Conservation (phyloP, 192 early-diverging fungal species). For the Coemansia sp. region DNA sequence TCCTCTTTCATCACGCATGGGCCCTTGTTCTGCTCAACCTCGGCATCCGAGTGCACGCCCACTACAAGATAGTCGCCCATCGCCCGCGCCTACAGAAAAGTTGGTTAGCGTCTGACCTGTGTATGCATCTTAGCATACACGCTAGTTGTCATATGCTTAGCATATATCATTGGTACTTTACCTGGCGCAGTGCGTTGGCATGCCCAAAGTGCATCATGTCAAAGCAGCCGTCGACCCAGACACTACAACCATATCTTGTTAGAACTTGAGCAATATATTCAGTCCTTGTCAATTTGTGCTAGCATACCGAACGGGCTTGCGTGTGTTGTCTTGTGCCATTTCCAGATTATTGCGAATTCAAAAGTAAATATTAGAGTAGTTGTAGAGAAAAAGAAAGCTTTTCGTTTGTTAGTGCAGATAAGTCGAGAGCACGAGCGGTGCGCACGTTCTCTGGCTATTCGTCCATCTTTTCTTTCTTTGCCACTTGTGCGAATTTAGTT, state of each 20-base stretch:
- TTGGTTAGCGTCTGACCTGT: neutral
- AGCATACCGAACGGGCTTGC: slow-evolving; percentile 54
- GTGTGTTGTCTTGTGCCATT: slow-evolving; percentile 16
- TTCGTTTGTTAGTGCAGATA: too few relatives aligned
- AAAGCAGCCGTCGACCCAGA: slow-evolving; percentile 95
- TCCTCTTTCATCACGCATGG: slow-evolving; percentile 96
- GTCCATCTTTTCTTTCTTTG: neutral
- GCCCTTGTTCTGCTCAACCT: slow-evolving; percentile 91
- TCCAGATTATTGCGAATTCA: slow-evolving; percentile 6
- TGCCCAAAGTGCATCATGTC: slow-evolving; percentile 98
- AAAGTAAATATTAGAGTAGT: neutral
- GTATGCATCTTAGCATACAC: neutral
- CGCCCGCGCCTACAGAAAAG: slow-evolving; percentile 69
- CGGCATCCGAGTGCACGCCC: slow-evolving; percentile 93
- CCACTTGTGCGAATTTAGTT: neutral
- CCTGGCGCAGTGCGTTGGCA: slow-evolving; percentile 94
- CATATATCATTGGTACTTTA: slow-evolving; percentile 27
- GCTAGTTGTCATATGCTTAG: neutral
- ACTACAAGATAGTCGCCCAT: slow-evolving; percentile 95
- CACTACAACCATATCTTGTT: slow-evolving; percentile 18
- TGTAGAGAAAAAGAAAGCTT: neutral
- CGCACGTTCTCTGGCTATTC: slow-evolving; percentile 7
- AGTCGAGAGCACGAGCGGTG: neutral
- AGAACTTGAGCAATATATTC: slow-evolving; percentile 1
- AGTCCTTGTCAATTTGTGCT: neutral